phyloP scores from a whole-genome alignment of 2,329 filamentous ascomycete species.

The Beauveria sp. region DNA sequence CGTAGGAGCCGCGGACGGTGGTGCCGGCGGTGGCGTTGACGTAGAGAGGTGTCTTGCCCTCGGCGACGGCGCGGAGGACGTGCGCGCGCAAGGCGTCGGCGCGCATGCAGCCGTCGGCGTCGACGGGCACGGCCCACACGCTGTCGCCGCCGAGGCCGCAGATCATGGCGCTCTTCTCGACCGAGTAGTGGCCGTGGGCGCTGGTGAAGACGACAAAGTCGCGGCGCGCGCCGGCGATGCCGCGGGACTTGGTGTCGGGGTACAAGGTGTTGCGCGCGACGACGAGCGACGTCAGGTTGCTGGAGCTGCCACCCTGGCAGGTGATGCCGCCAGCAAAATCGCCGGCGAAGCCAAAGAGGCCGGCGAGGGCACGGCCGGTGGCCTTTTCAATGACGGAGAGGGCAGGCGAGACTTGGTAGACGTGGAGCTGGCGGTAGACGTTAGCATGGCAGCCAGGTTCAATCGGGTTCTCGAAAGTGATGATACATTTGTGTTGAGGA shows the following conservation, averaged over 20 bases:
- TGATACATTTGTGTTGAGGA: slow-evolving; percentile 79
- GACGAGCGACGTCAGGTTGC: slow-evolving; percentile 78
- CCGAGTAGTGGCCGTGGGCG: slow-evolving; percentile 84
- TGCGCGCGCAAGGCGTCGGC: slow-evolving; percentile 55
- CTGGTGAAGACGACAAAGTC: slow-evolving; percentile 82
- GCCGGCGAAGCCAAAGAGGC: slow-evolving; percentile 67
- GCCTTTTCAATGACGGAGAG: slow-evolving; percentile 82
- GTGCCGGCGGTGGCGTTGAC: slow-evolving; percentile 94
- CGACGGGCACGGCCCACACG: slow-evolving; percentile 69
- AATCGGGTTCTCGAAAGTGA: background rate
- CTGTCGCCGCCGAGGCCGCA: slow-evolving; percentile 71
- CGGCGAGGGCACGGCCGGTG: slow-evolving; percentile 65
- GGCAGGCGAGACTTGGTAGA: slow-evolving; percentile 88
- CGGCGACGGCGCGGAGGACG: slow-evolving; percentile 51
- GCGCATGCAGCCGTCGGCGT: slow-evolving; percentile 64
- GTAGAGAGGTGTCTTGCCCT: slow-evolving; percentile 80
- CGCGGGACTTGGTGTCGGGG: slow-evolving; percentile 65
- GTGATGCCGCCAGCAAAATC: slow-evolving; percentile 66
- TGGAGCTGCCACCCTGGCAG: slow-evolving; percentile 75
- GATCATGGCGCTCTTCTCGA: slow-evolving; percentile 91
- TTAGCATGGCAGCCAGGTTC: background rate
- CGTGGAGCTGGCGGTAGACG: slow-evolving; percentile 54
- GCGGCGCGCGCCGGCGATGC: slow-evolving; percentile 65
- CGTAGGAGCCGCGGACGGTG: slow-evolving; percentile 84
- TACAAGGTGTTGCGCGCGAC: slow-evolving; percentile 82